Evolutionary conservation across 2,329 filamentous ascomycete genomes (phyloP), one percentile per base, ranked within the genome.

Genomic region (Verticillium zaregamsianum): DNA sequence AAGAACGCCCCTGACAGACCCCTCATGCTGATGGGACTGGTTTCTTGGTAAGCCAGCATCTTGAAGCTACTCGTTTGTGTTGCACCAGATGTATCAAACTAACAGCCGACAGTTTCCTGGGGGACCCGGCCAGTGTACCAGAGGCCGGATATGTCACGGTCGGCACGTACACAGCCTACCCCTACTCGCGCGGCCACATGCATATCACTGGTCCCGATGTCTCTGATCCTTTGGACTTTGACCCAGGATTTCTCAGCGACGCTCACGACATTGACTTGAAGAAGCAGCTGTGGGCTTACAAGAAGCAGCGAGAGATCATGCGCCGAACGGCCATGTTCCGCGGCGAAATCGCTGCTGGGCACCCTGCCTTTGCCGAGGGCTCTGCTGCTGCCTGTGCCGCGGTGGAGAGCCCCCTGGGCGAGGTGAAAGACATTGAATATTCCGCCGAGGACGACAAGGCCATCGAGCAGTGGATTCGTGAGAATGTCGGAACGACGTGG

Each of bases 261-360:
- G 66, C 74, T 32, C 60, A 78, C 37, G 77, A 78, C 5, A 71
- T 85, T n/a, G 86, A 89, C 67, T 57, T 89, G 40, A 83, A 84
- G 71, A 86, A 83, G 67, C 82, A 86, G 23, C 67, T 87, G 4
- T 89, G 86, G 86, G 81, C 77, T 0, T 90, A 90, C 76, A 90
- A 90, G 72, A 83, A 82, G 67, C 78, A 80, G n/a, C 84, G 88
- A 1, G 86, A 89, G 69, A 82, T 90, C 60, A 77, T 80, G 56
- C 81, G 86, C 2, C 82, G 86, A 5, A 83, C 85, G 67, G 71
- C 77, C 1, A 78, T 82, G 67, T 88, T 83, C 71, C 70, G 79
- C 63, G 77, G 84, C 67, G 78, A 84, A 66, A 40, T 80, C 3
- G 70, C 74, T 4, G 64, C 70, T 5, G 71, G 76, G 0, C 80